A percentile compares a stretch with the other conserved stretches of the same genome.
Evolutionary conservation across 305 asterid species (phyloP).

Genomic region (Fraxinus dipetala): DNA sequence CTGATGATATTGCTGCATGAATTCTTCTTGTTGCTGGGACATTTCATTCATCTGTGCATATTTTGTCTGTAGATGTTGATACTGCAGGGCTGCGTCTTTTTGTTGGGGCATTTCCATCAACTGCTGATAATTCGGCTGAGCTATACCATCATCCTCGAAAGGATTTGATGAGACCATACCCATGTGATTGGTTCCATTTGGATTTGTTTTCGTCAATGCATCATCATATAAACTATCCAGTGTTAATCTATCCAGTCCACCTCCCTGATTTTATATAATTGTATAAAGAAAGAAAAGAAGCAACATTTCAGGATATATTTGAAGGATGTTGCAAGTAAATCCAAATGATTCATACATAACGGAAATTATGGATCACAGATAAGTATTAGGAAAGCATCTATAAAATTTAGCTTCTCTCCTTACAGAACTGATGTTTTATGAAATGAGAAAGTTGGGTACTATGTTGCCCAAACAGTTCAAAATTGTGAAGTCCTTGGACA

Average conservation of each 20-base stretch:
- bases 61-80: conserved; percentile 14
- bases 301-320: neutral
- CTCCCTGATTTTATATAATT: conserved; percentile 37
- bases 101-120: conserved; percentile 17
- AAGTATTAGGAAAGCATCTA: neutral
- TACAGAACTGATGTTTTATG: neutral
- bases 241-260: conserved; percentile 51
- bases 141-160: conserved; percentile 38
- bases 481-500: neutral
- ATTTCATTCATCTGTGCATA: conserved; percentile 17
- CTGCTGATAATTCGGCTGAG: neutral
- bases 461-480: neutral
- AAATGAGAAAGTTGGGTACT: neutral
- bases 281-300: conserved; percentile 6
- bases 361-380: neutral
- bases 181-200: conserved; percentile 29
- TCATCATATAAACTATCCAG: conserved; percentile 62
- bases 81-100: conserved; percentile 23
- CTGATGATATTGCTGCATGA: conserved; percentile 23
- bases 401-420: neutral
- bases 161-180: conserved; percentile 47
- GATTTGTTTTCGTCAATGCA: conserved; percentile 33
- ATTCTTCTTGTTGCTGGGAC: conserved; percentile 25
- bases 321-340: neutral
- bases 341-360: neutral